These are phyloP conservation scores for Bipolaris victoriae DNA, from an alignment of 2,329 filamentous ascomycete species.

Conservation along the genomic window DNA sequence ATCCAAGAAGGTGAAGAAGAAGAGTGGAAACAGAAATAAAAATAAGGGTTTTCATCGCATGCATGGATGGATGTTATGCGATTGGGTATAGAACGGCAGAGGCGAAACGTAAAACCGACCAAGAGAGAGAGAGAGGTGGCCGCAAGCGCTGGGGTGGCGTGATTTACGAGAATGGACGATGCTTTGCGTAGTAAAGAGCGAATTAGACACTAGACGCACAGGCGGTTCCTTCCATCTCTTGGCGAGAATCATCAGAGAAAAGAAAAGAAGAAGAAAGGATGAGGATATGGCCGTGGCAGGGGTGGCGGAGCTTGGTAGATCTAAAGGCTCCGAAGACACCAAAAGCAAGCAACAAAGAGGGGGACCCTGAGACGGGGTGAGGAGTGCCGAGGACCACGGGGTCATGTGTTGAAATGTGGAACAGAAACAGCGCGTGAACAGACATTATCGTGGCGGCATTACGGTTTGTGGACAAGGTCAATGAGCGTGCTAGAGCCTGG, in stretches of 20 bases:
- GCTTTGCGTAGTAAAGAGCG: constrained; percentile 24
- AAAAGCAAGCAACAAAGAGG: neutral
- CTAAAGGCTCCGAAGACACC: neutral
- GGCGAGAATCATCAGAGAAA: constrained; percentile 13
- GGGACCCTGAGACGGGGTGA: constrained; percentile 12
- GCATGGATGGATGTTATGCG: constrained; percentile 3
- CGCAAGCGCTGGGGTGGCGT: constrained; percentile 12
- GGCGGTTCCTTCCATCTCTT: constrained; percentile 18
- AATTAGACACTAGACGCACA: constrained; percentile 35
- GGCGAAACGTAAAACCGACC: constrained; percentile 20
- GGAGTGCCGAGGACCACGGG: constrained; percentile 19
- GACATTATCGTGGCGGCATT: constrained; percentile 45
- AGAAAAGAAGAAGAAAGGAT: constrained; percentile 4
- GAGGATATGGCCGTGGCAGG: neutral
- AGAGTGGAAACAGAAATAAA: constrained; percentile 8
- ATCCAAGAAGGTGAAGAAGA: neutral
- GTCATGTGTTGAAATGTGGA: constrained; percentile 32
- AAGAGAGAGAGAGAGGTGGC: constrained; percentile 5
- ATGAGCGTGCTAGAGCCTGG: constrained; percentile 42
- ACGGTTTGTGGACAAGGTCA: constrained; percentile 33
- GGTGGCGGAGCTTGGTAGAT: neutral
- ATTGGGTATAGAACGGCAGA: constrained; percentile 34
- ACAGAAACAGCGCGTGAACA: constrained; percentile 30
- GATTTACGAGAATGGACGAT: constrained; percentile 9
- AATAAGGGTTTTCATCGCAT: constrained; percentile 13